phyloP scores from a whole-genome alignment of 2,329 filamentous ascomycete species.

The Mycosphaerelloides madeirae region DNA sequence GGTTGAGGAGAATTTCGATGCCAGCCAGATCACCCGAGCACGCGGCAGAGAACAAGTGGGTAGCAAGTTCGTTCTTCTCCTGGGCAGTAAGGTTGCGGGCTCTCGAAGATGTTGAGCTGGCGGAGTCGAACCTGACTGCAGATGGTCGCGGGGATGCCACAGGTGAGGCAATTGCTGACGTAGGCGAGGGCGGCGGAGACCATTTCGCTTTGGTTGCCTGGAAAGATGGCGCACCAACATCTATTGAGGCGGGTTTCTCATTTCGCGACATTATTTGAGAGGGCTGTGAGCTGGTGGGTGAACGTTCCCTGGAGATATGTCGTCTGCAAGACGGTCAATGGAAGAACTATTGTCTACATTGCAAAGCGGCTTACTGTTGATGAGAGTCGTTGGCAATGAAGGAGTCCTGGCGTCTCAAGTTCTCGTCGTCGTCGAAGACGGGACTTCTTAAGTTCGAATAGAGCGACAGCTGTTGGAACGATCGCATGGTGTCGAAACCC shows the following conservation, averaged over 20 bases:
- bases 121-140: conserved; percentile 7
- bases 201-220: conserved; percentile 25
- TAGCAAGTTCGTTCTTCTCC: conserved; percentile 22
- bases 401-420: conserved; percentile 18
- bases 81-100: conserved; percentile 10
- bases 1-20: conserved; percentile 23
- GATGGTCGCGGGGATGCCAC: conserved; percentile 14
- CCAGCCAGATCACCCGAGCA: conserved; percentile 28
- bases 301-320: too few species aligned
- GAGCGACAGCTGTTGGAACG: conserved; percentile 15
- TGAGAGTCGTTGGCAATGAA: conserved; percentile 13
- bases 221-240: conserved; percentile 22
- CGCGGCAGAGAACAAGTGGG: conserved; percentile 27
- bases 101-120: conserved; percentile 4
- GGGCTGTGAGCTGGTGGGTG: too few species aligned
- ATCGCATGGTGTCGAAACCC: conserved; percentile 23
- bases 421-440: conserved; percentile 6
- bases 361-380: too few species aligned
- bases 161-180: conserved; percentile 8
- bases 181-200: conserved; percentile 30
- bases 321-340: too few species aligned
- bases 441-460: conserved; percentile 8
- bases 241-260: conserved; percentile 3
- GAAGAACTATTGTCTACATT: too few species aligned
- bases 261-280: too few species aligned